Evolutionary conservation across 2,329 filamentous ascomycete genomes (phyloP), one percentile per base, ranked within the genome.

Genomic region (Phialemoniopsis sp.): DNA sequence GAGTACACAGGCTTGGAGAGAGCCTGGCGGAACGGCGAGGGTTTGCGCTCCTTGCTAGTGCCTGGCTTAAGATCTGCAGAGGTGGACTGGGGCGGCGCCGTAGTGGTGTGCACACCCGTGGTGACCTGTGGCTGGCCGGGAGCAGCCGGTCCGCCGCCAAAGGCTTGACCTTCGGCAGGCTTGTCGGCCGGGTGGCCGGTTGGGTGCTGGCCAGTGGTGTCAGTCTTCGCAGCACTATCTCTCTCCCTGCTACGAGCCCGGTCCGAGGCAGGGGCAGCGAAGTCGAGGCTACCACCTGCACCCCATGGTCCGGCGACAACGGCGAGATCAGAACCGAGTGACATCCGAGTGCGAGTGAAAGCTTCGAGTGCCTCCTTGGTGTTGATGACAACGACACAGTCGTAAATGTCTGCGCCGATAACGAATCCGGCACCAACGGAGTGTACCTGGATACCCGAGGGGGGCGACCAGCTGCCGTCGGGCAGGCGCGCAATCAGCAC

Each of bases 321-420:
- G 44, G 85, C 85, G 28, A 94, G 67, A 54, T 93, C 87, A 29
- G 83, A 84, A 4, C 89, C 89, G 1, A 95, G 64, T 2, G 85
- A 90, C 47, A 87, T 81, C 13, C 88, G 77, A 2, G 87, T 73
- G 42, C 78, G 80, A 43, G 83, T 85, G 59, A 94, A 94, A 0
- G 86, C 85, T 13, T 85, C 78, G 32, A 94, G 68, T 0, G 88
- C 88, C 48, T 86, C 76, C 32, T 77, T 72, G 4, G 78, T 86
- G 64, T 94, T 94, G 60, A 95, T 89, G 29, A 94, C 85, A 17
- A 89, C 80, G 3, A 95, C 87, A 50, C 87, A 93, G 58, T 94
- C 89, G 64, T 93, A 94, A 19, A 94, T 89, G 58, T 94, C 89
- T 12, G 91, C 76, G 12, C 89, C 89, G 1, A 87, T 78, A 43